These are phyloP conservation scores for Pistacia vera DNA, from an alignment of 345 rosid genomes.

Conservation along the genomic window DNA sequence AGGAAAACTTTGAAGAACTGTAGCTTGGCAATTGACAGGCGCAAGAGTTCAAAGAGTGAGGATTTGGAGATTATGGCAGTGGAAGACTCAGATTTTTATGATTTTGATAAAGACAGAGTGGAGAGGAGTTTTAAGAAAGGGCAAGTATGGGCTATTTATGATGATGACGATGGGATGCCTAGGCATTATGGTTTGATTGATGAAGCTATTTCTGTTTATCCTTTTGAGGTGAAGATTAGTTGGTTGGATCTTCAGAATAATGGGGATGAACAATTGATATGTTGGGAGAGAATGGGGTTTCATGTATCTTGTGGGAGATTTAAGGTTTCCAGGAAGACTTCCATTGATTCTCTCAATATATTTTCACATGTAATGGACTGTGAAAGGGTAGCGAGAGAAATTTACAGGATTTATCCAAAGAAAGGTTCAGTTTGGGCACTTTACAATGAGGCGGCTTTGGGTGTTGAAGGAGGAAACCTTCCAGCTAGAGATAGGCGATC, in stretches of 20 bases:
- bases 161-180: slow-evolving; percentile 66
- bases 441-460: slow-evolving; percentile 37
- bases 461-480: slow-evolving; percentile 36
- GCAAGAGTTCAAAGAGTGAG: slow-evolving; percentile 22
- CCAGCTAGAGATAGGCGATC: slow-evolving; percentile 29
- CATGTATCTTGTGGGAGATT: slow-evolving; percentile 70
- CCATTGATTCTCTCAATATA: slow-evolving; percentile 44
- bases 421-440: slow-evolving; percentile 94
- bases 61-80: slow-evolving; percentile 35
- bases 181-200: slow-evolving; percentile 76
- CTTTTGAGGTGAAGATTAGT: slow-evolving; percentile 70
- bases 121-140: slow-evolving; percentile 76
- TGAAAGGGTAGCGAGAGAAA: slow-evolving; percentile 78
- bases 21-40: slow-evolving; percentile 19
- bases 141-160: slow-evolving; percentile 82
- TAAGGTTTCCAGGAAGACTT: slow-evolving; percentile 47
- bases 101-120: slow-evolving; percentile 63
- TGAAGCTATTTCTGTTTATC: slow-evolving; percentile 68
- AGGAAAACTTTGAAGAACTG: slow-evolving; percentile 25
- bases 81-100: slow-evolving; percentile 56
- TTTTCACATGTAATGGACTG: slow-evolving; percentile 75
- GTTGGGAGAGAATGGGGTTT: slow-evolving; percentile 48
- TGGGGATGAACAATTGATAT: slow-evolving; percentile 45
- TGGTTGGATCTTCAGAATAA: slow-evolving; percentile 63
- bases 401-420: slow-evolving; percentile 76